Percentiles rank a stretch among this genome's conserved stretches.
These are phyloP conservation scores for Cornus controversa DNA, from an alignment of 148 eudicot genomes.

Conservation along the genomic window DNA sequence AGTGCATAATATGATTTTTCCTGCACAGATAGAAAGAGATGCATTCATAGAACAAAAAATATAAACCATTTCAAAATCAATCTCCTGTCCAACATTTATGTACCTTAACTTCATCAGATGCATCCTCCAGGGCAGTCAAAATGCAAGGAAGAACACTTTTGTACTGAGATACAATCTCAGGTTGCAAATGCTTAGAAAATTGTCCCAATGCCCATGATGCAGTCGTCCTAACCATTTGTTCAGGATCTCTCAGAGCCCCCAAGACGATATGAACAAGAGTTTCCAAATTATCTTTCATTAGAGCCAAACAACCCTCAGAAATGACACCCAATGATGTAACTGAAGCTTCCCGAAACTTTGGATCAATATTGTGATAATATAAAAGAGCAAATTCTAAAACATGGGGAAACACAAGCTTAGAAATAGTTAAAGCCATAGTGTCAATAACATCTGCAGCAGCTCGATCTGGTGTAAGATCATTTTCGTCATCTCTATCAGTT, in stretches of 20 bases:
- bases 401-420: conserved; percentile 79
- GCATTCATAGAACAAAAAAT: conserved; percentile 12
- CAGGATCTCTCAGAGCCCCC: conserved; percentile 89
- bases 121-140: conserved; percentile 76
- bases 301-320: conserved; percentile 83
- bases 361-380: too few species aligned
- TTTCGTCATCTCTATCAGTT: conserved; percentile 64
- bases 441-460: conserved; percentile 98
- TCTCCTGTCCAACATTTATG: conserved; percentile 1
- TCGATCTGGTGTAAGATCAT: conserved; percentile 92
- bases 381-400: conserved; percentile 84
- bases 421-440: conserved; percentile 82
- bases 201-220: conserved; percentile 95
- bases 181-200: conserved; percentile 94
- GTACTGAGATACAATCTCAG: conserved; percentile 87
- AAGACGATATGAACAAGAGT: conserved; percentile 80
- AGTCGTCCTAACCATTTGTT: conserved; percentile 94
- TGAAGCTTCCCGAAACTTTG: conserved; percentile 86
- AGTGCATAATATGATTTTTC: conserved; percentile 96
- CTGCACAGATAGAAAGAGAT: conserved; percentile 35
- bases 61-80: neutral
- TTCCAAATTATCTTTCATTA: conserved; percentile 69
- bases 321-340: conserved; percentile 85
- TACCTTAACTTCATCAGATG: conserved; percentile 97
- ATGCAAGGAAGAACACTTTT: conserved; percentile 89